Conservation (phyloP, 1,284 basidiomycete genomes). For the Polyporus tsugae region DNA sequence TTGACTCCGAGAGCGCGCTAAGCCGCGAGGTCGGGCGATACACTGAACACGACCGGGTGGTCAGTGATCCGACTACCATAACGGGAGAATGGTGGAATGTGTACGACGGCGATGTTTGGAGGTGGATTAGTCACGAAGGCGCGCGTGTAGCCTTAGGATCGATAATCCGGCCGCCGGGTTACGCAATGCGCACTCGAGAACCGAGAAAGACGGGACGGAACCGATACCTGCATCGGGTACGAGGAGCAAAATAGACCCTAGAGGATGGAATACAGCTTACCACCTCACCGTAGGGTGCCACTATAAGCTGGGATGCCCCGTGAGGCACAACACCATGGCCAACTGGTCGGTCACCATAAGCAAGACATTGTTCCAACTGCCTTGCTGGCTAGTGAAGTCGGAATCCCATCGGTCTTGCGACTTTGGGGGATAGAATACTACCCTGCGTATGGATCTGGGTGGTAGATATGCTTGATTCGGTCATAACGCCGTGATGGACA, state of each 20-base stretch:
- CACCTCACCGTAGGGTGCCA: not conserved
- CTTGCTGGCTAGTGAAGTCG: not conserved
- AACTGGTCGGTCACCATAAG: not conserved
- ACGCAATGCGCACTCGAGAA: not conserved
- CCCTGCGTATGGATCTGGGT: not conserved
- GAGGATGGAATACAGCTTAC: constrained; percentile 7
- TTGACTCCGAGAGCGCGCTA: constrained; percentile 14
- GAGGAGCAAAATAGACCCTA: not conserved
- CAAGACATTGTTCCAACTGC: not conserved
- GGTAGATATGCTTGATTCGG: not conserved
- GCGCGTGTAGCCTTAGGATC: not conserved
- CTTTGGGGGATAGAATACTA: not conserved
- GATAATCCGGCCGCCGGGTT: constrained; percentile 3
- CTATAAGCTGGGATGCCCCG: not conserved
- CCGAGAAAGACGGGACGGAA: constrained; percentile 6
- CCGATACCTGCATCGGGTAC: not conserved
- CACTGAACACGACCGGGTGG: not conserved
- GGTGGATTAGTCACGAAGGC: constrained; percentile 8
- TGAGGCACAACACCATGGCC: not conserved
- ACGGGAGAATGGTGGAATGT: not conserved
- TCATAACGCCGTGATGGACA: constrained; percentile 1
- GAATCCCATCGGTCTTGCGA: not conserved
- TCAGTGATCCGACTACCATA: not conserved
- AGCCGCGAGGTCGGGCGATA: constrained; percentile 3
- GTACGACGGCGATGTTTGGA: not conserved